Evolutionary conservation across 169 alveolate genomes (phyloP).

Genomic region (Cryptosporidium sp.): DNA sequence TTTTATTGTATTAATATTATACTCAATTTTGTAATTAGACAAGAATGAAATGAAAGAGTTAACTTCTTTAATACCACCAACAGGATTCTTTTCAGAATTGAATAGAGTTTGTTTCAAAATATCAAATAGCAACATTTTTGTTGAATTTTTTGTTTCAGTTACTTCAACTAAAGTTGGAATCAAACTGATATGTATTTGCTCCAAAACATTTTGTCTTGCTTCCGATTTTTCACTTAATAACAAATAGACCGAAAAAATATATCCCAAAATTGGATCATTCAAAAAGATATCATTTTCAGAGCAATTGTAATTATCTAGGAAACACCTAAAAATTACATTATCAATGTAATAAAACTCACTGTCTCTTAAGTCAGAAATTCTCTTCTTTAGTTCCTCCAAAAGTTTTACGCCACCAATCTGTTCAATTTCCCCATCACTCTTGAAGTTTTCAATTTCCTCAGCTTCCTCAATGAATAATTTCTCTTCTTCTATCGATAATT

Average conservation of each 20-base stretch:
- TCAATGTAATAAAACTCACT: conserved; percentile 36
- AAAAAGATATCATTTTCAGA: conserved; percentile 39
- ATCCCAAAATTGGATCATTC: conserved; percentile 63
- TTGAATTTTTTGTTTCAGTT: conserved; percentile 24
- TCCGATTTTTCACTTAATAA: conserved; percentile 59
- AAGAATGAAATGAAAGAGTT: conserved; percentile 69
- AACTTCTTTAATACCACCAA: conserved; percentile 36
- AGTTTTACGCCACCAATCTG: conserved; percentile 13
- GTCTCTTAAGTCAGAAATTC: not conserved
- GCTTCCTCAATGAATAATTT: not conserved
- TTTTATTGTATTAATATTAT: conserved; percentile 3
- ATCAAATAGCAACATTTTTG: conserved; percentile 60
- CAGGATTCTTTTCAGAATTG: not conserved
- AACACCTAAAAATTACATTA: not conserved
- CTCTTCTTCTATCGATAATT: not conserved
- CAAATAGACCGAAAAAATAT: conserved; percentile 27
- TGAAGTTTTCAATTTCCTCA: not conserved
- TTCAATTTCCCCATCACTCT: conserved; percentile 3
- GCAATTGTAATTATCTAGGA: not conserved
- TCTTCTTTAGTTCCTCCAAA: conserved; percentile 3
- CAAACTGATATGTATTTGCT: conserved; percentile 15
- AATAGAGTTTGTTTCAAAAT: conserved; percentile 44
- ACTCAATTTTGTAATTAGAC: conserved; percentile 13
- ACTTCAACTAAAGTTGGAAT: conserved; percentile 34
- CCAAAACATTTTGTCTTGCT: conserved; percentile 47